A percentile compares a stretch with the other conserved stretches of the same genome.
These are phyloP conservation scores for Clonostachys rosea DNA, from an alignment of 2,329 filamentous ascomycete genomes.

Conservation along the genomic window DNA sequence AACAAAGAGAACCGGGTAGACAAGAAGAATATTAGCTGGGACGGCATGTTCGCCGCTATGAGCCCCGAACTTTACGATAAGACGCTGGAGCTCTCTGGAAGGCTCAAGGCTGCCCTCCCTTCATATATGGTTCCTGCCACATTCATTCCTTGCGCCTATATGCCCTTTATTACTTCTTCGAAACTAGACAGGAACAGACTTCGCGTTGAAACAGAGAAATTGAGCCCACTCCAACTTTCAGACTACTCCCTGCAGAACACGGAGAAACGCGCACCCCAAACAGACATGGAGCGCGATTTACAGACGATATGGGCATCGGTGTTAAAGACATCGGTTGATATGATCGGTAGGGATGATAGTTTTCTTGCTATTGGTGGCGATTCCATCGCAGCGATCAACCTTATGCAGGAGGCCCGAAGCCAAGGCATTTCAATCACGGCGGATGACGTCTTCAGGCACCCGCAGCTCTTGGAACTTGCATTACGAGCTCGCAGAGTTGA, in stretches of 20 bases:
- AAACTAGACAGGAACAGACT: constrained; percentile 9
- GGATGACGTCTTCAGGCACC: constrained; percentile 9
- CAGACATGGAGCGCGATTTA: not conserved
- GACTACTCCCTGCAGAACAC: not conserved
- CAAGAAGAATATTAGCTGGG: not conserved
- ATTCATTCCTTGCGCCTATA: constrained; percentile 10
- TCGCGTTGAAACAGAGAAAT: not conserved
- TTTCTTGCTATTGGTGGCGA: constrained; percentile 9
- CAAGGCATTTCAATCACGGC: constrained; percentile 3
- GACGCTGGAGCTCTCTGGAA: constrained; percentile 6
- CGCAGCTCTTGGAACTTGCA: constrained; percentile 4
- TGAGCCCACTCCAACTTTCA: not conserved
- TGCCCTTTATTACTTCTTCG: constrained; percentile 10
- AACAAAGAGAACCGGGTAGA: not conserved
- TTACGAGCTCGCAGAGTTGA: not conserved
- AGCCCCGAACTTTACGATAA: constrained; percentile 4
- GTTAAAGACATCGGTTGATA: constrained; percentile 11
- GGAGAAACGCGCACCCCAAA: not conserved
- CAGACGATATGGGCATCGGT: not conserved
- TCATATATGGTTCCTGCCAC: constrained; percentile 11
- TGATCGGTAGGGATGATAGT: constrained; percentile 4
- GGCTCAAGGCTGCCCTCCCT: constrained; percentile 6
- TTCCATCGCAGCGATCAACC: constrained; percentile 12
- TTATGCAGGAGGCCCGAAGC: constrained; percentile 4
- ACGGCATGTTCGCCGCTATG: constrained; percentile 5